These are phyloP conservation scores for Cryptosporidium baileyi DNA, from an alignment of 169 alveolate species.

Conservation along the genomic window DNA sequence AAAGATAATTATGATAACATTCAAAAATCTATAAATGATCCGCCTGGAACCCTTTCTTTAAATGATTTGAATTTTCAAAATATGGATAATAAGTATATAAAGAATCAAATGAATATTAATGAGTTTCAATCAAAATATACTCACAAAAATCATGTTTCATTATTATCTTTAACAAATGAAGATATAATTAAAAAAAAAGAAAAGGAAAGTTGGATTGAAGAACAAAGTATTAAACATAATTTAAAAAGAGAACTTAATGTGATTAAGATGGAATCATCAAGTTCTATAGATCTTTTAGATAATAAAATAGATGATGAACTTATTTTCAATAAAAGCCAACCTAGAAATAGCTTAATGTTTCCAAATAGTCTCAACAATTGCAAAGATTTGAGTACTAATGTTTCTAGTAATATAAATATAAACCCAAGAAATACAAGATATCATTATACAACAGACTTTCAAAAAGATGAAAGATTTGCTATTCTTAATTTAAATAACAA, in stretches of 20 bases:
- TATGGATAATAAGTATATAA: not conserved
- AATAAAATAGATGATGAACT: constrained; percentile 1
- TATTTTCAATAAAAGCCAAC: not conserved
- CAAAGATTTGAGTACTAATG: not conserved
- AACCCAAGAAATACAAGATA: constrained; percentile 48
- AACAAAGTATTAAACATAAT: constrained; percentile 21
- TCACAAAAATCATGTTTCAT: not conserved
- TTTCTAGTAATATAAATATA: not conserved
- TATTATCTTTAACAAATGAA: not conserved
- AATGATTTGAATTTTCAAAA: not conserved
- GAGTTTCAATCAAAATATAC: constrained; percentile 54
- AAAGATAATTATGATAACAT: not conserved
- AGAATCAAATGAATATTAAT: not conserved
- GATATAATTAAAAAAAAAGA: not conserved
- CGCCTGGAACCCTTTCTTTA: constrained; percentile 40
- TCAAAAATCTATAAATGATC: not conserved
- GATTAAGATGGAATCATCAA: not conserved
- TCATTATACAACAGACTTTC: constrained; percentile 4
- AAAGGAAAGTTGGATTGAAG: constrained; percentile 33
- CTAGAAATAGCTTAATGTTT: constrained; percentile 55
- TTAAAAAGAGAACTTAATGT: constrained; percentile 35
- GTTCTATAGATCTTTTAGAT: not conserved
- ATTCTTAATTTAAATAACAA: not conserved
- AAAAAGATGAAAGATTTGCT: not conserved
- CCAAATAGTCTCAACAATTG: not conserved